phyloP scores from a whole-genome alignment of 345 rosid species.

The Physaria fendleri region DNA sequence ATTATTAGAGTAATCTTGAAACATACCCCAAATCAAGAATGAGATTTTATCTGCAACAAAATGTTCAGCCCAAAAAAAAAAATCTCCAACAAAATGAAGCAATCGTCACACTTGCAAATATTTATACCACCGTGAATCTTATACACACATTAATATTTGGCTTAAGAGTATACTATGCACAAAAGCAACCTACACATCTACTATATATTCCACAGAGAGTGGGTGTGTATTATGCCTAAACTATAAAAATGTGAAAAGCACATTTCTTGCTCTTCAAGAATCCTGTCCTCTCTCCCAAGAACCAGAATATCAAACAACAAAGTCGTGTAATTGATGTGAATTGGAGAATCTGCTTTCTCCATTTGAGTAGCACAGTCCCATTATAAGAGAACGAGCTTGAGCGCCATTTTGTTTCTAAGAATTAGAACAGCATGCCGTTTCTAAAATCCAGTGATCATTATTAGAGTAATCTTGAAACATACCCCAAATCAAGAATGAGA shows the following conservation, averaged over 20 bases:
- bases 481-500: not conserved
- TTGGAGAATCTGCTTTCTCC: constrained; percentile 49
- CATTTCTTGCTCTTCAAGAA: constrained; percentile 29
- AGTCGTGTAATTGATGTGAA: constrained; percentile 73
- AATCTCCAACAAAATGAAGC: not conserved
- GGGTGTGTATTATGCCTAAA: constrained; percentile 18
- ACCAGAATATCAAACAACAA: constrained; percentile 49
- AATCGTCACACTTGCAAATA: constrained; percentile 20
- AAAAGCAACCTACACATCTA: constrained; percentile 19
- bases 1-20: not conserved
- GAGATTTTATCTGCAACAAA: not conserved
- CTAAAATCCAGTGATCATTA: not conserved
- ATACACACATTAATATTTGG: constrained; percentile 18
- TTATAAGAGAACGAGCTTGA: not conserved
- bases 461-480: not conserved
- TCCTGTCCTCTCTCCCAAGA: not conserved
- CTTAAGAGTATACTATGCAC: constrained; percentile 15
- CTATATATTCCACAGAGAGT: constrained; percentile 2
- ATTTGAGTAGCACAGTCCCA: not conserved
- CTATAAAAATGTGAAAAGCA: constrained; percentile 16
- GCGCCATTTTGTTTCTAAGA: constrained; percentile 1
- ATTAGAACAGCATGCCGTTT: constrained; percentile 1
- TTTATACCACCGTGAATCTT: constrained; percentile 17
- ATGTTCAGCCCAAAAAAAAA: too few relatives aligned
- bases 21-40: not conserved